Evolutionary conservation across 148 eudicot genomes (phyloP).

Genomic region (Heliamphora exappendiculata): DNA sequence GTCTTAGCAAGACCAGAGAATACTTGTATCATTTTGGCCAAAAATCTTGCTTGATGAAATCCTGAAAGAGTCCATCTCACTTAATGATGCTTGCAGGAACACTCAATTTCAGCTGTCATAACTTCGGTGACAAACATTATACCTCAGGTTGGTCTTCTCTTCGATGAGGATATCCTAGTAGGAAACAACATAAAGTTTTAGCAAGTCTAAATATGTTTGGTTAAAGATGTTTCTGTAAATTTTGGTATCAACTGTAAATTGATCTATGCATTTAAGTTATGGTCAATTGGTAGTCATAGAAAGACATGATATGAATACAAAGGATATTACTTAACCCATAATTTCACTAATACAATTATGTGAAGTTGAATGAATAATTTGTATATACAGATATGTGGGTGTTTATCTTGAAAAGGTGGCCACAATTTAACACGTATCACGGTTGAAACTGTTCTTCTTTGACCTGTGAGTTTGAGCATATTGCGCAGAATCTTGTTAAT

Average conservation of each 20-base stretch:
- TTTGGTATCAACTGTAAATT: background rate
- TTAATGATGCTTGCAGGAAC: slow-evolving; percentile 51
- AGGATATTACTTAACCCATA: background rate
- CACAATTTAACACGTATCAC: background rate
- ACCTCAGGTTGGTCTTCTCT: slow-evolving; percentile 62
- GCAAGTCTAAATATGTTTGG: background rate
- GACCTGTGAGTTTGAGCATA: background rate
- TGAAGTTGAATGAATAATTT: background rate
- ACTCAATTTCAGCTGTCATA: slow-evolving; percentile 80
- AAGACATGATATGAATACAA: background rate
- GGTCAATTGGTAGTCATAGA: background rate
- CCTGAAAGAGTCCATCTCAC: background rate
- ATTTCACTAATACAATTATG: background rate
- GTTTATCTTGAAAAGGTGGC: background rate
- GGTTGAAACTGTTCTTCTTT: background rate
- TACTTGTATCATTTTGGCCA: background rate
- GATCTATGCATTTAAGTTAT: background rate
- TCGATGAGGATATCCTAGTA: background rate
- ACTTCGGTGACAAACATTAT: slow-evolving; percentile 74
- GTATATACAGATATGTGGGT: background rate
- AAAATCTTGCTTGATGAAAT: background rate
- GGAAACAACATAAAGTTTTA: background rate
- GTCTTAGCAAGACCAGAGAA: background rate
- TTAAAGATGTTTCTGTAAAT: background rate
- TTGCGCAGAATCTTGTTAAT: background rate